phyloP scores from a whole-genome alignment of 2,329 filamentous ascomycete species.

The Penicillium sp. region DNA sequence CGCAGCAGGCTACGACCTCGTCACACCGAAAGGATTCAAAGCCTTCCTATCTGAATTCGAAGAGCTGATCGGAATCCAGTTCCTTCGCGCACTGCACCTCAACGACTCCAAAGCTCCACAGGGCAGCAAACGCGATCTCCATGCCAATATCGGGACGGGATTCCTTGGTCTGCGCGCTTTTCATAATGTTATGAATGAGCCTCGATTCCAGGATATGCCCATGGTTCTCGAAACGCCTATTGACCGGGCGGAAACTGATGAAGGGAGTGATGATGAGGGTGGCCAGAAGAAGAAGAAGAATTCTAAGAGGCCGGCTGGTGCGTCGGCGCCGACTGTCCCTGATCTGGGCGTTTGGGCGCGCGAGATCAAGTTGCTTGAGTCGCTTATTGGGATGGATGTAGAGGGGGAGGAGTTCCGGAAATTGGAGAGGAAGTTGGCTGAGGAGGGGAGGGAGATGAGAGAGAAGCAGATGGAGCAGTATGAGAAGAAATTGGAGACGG shows the following conservation, averaged over 20 bases:
- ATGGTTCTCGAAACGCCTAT: slow-evolving; percentile 98
- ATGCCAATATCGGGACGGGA: slow-evolving; percentile 95
- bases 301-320: slow-evolving; percentile 25
- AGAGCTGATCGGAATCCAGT: slow-evolving; percentile 72
- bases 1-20: slow-evolving; percentile 88
- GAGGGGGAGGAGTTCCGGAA: slow-evolving; percentile 72
- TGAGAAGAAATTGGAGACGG: slow-evolving; percentile 71
- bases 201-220: slow-evolving; percentile 74
- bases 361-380: slow-evolving; percentile 94
- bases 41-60: slow-evolving; percentile 78
- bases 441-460: slow-evolving; percentile 71
- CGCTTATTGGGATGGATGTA: slow-evolving; percentile 79
- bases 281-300: slow-evolving; percentile 24
- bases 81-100: slow-evolving; percentile 83
- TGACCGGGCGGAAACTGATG: slow-evolving; percentile 55
- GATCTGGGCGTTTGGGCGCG: slow-evolving; percentile 86
- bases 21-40: slow-evolving; percentile 73
- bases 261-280: slow-evolving; percentile 20
- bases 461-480: slow-evolving; percentile 77
- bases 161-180: slow-evolving; percentile 91
- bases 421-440: slow-evolving; percentile 68
- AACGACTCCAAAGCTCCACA: slow-evolving; percentile 96
- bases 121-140: slow-evolving; percentile 79
- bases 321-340: slow-evolving; percentile 57
- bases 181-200: slow-evolving; percentile 85